Evolutionary conservation across 1,284 basidiomycete genomes (phyloP), one percentile per base, ranked within the genome.

Genomic region (Lignosus rhinocerotis): DNA sequence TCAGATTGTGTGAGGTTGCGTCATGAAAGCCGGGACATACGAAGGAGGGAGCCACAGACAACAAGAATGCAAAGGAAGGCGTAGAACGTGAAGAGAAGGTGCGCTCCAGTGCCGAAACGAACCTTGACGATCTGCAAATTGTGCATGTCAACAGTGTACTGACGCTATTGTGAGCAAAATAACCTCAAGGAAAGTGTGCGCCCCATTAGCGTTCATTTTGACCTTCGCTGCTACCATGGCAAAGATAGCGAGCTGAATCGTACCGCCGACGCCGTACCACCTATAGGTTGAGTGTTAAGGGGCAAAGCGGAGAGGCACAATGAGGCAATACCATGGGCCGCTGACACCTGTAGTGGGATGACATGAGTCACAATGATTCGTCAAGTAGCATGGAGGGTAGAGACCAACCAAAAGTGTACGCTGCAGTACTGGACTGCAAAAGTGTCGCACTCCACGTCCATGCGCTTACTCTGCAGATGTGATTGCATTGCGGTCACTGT

Each of bases 41-140:
- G 77, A 38, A 81, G 78, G 16, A 83, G 72, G 64, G 76, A 82
- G 53, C 79, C 76, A 55, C 80, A 87, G n/a, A 92, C 90, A 62
- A 93, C 85, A 47, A 92, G 76, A 69, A 92, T 92, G 51, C 90
- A 93, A 0, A 87, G 82, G 11, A 94, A 76, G 14, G 76, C 85
- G 67, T 93, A 94, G 76, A 87, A 88, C 71, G 92, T 83, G 76
- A 94, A 94, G 2, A 89, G 76, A 6, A 87, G 58, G 72, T 95
- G 93, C 0, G 88, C 88, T 1, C 76, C 63, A 1, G 76, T 87
- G 0, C 93, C 94, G 85, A 93, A 95, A 9, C 93, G 83, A 1
- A 72, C 78, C 62, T 79, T 78, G 52, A 89, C 83, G 58, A 92
- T 87, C 75, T 90, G 74, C 19, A 19, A 48, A 12, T 34, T 7